Evolutionary conservation across 345 rosid species (phyloP).

Genomic region (Salix suchowensis): DNA sequence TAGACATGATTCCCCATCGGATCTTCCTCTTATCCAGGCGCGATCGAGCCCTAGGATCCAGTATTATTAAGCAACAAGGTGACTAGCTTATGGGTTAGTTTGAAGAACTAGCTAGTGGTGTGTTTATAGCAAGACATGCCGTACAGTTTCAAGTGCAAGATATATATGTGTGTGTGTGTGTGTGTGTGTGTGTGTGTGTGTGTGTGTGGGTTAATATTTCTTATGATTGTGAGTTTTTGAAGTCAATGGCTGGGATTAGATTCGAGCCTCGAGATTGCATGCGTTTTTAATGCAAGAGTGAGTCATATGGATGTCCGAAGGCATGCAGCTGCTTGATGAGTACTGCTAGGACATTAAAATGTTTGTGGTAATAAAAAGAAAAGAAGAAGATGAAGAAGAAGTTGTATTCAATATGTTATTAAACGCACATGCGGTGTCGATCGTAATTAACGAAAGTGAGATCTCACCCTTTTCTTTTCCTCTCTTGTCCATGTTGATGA

Average conservation of each 20-base stretch:
- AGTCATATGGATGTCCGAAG: not conserved
- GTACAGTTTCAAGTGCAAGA: not conserved
- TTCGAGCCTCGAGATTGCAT: too few species aligned
- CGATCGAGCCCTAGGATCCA: too few species aligned
- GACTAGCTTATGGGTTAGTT: not conserved
- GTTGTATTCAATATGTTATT: not conserved
- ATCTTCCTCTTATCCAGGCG: too few species aligned
- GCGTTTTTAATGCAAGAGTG: not conserved
- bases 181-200: not conserved
- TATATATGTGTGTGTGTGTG: not conserved
- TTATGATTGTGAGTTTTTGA: constrained; percentile 15
- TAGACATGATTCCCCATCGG: not conserved
- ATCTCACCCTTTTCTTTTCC: not conserved
- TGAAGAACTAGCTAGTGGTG: not conserved
- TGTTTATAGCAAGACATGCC: not conserved
- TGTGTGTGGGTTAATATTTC: not conserved
- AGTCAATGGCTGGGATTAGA: constrained; percentile 9
- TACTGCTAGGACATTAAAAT: not conserved
- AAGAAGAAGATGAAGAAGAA: too few species aligned
- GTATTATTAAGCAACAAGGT: not conserved
- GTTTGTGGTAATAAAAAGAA: not conserved
- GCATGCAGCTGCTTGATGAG: not conserved
- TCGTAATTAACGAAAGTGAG: not conserved
- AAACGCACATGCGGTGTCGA: not conserved
- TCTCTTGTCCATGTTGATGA: not conserved